phyloP scores from a whole-genome alignment of 768 basidiomycete species.

The Kwoniella bestiolae region DNA sequence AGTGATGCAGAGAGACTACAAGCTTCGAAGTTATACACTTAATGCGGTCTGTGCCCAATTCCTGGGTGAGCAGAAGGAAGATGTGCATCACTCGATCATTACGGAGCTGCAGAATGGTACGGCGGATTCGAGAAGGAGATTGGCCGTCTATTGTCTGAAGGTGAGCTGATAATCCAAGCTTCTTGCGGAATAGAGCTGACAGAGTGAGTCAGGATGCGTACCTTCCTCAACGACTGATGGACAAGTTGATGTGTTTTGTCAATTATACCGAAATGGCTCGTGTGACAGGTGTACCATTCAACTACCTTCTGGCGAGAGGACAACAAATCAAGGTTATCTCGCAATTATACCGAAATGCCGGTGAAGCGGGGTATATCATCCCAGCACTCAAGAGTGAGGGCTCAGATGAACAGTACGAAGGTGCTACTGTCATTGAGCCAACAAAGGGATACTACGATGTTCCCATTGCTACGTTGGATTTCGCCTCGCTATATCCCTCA shows the following conservation, averaged over 20 bases:
- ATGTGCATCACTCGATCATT: conserved; percentile 97
- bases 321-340: conserved; percentile 99
- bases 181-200: background rate
- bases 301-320: conserved; percentile 86
- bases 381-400: conserved; percentile 86
- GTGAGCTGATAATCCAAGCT: conserved; percentile 58
- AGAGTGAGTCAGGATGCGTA: conserved; percentile 79
- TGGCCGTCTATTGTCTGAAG: conserved; percentile 98
- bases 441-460: conserved; percentile 93
- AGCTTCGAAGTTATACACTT: conserved; percentile 92
- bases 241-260: conserved; percentile 98
- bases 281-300: conserved; percentile 99
- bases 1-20: conserved; percentile 98
- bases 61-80: conserved; percentile 97
- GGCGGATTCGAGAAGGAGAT: conserved; percentile 83
- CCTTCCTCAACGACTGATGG: conserved; percentile 90
- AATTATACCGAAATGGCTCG: conserved; percentile 99
- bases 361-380: conserved; percentile 85
- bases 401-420: conserved; percentile 95
- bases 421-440: conserved; percentile 98
- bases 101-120: conserved; percentile 97
- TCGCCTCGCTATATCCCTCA: conserved; percentile 96
- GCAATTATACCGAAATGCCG: conserved; percentile 90
- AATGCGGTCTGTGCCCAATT: conserved; percentile 98
- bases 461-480: conserved; percentile 97